Evolutionary conservation across 331 rosid species (phyloP).

Genomic region (Quercus phellos): DNA sequence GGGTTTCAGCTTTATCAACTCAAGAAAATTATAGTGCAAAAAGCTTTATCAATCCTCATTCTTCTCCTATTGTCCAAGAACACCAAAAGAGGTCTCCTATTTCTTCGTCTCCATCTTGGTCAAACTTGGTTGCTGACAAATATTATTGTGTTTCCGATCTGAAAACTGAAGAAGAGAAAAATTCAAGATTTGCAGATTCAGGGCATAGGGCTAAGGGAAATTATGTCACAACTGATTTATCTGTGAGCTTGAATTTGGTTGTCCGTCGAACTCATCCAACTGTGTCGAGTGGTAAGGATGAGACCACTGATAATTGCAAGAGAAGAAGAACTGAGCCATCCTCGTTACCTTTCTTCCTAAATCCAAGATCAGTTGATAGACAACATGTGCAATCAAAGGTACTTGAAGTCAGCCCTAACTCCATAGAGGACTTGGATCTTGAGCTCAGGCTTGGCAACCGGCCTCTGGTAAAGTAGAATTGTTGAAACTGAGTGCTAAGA

Average conservation of each 20-base stretch:
- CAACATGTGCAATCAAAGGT: slow-evolving; percentile 24
- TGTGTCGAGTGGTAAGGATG: slow-evolving; percentile 27
- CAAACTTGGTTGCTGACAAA: slow-evolving; percentile 35
- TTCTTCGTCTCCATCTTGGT: slow-evolving; percentile 35
- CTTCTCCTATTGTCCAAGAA: slow-evolving; percentile 31
- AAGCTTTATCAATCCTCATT: slow-evolving; percentile 22
- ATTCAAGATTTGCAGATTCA: slow-evolving; percentile 39
- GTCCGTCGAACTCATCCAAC: slow-evolving; percentile 33
- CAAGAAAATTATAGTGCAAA: slow-evolving; percentile 17
- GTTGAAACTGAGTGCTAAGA: slow-evolving; percentile 25
- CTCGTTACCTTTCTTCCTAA: slow-evolving; percentile 32
- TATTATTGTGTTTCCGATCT: slow-evolving; percentile 13
- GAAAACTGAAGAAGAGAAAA: slow-evolving; percentile 24
- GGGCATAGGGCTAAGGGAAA: slow-evolving; percentile 24
- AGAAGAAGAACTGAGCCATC: slow-evolving; percentile 54
- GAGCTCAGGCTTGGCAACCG: slow-evolving; percentile 78
- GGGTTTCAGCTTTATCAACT: slow-evolving; percentile 30
- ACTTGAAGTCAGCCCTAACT: slow-evolving; percentile 41
- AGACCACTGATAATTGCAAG: slow-evolving; percentile 39
- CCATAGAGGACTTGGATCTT: slow-evolving; percentile 82
- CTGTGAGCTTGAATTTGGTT: slow-evolving; percentile 61
- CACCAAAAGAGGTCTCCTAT: slow-evolving; percentile 13
- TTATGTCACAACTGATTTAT: slow-evolving; percentile 35
- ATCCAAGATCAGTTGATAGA: slow-evolving; percentile 30
- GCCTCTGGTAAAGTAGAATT: slow-evolving; percentile 49